Percentiles rank a stretch among this genome's conserved stretches.
Conservation (phyloP, 352 stramenopile genomes). For the Phytophthora rubi region DNA sequence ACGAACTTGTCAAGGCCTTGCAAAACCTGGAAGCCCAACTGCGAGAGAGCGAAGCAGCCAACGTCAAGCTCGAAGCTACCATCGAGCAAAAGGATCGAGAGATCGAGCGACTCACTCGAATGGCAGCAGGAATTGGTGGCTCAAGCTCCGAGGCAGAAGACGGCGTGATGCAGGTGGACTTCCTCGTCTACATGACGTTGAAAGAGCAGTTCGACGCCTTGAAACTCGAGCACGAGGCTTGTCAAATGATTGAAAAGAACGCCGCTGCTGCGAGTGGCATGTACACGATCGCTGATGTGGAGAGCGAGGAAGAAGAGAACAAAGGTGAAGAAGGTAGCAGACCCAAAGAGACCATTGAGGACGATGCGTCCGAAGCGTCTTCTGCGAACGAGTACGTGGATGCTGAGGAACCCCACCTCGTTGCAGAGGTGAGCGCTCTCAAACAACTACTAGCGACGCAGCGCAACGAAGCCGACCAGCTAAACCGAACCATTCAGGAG, state of each 20-base stretch:
- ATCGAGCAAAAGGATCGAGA: constrained; percentile 52
- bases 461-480: constrained; percentile 26
- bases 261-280: constrained; percentile 11
- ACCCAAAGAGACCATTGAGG: constrained; percentile 21
- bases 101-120: constrained; percentile 51
- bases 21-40: constrained; percentile 63
- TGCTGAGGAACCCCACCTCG: constrained; percentile 58
- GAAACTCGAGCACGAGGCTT: constrained; percentile 52
- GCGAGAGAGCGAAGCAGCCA: constrained; percentile 56
- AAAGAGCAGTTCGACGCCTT: constrained; percentile 61
- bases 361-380: constrained; percentile 53
- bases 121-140: constrained; percentile 42
- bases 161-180: constrained; percentile 60
- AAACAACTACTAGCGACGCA: constrained; percentile 37
- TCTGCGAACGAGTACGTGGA: constrained; percentile 67
- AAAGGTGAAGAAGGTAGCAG: constrained; percentile 7
- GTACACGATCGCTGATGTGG: constrained; percentile 27
- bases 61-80: constrained; percentile 62
- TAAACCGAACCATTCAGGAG: constrained; percentile 27
- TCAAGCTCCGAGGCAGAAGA: constrained; percentile 37
- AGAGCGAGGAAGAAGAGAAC: constrained; percentile 34
- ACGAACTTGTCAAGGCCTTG: constrained; percentile 53
- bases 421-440: constrained; percentile 60
- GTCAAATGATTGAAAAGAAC: constrained; percentile 16
- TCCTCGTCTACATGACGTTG: constrained; percentile 54